A percentile compares a stretch with the other conserved stretches of the same genome.
Conservation (phyloP, 192 early-diverging fungal species). For the Rhizophagus clarus region DNA sequence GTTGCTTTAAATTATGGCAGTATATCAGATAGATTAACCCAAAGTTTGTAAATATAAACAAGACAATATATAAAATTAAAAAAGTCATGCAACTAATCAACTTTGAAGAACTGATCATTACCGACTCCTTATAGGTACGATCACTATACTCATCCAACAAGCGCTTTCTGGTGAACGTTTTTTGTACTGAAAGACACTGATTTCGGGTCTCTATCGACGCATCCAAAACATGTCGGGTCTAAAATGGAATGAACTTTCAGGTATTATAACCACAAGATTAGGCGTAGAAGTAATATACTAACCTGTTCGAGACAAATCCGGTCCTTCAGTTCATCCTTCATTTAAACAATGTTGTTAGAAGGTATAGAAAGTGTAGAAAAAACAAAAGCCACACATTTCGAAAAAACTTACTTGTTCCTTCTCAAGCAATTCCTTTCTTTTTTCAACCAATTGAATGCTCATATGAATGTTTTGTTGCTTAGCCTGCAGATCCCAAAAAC, state of each 20-base stretch:
- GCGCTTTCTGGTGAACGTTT: background rate
- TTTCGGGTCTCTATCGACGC: background rate
- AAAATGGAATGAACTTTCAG: background rate
- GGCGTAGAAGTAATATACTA: background rate
- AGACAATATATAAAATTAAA: too few relatives aligned
- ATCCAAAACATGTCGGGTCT: slow-evolving; percentile 6
- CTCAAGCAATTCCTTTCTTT: background rate
- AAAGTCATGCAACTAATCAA: too few relatives aligned
- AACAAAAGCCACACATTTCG: background rate
- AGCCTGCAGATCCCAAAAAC: slow-evolving; percentile 7
- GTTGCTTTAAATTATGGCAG: background rate
- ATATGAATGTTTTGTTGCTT: background rate
- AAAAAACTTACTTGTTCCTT: slow-evolving; percentile 15
- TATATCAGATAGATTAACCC: background rate
- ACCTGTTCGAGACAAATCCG: slow-evolving; percentile 9
- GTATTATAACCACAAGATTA: background rate
- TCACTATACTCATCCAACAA: too few relatives aligned
- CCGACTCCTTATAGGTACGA: too few relatives aligned
- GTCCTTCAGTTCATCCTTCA: background rate
- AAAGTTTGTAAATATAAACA: too few relatives aligned
- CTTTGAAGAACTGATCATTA: too few relatives aligned
- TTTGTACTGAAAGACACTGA: background rate
- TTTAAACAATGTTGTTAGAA: background rate
- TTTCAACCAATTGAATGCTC: background rate
- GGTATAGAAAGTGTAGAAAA: background rate